phyloP scores from a whole-genome alignment of 768 basidiomycete genomes.

The Naematelia encephala region DNA sequence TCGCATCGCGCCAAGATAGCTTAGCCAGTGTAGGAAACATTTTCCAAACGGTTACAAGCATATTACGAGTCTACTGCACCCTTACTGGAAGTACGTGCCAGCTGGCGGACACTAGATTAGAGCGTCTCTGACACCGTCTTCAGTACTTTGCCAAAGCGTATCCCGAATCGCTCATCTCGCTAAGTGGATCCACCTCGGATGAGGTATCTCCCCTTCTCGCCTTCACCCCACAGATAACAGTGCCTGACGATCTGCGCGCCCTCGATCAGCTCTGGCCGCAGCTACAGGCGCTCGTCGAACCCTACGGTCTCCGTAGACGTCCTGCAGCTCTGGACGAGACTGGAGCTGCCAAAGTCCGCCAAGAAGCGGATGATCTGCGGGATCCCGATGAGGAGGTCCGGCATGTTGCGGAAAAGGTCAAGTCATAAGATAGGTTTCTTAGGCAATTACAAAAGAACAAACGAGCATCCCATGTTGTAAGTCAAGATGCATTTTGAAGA shows the following conservation, averaged over 20 bases:
- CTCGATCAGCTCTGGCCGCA: conserved; percentile 51
- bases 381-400: conserved; percentile 26
- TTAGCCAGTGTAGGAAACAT: conserved; percentile 40
- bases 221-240: conserved; percentile 2
- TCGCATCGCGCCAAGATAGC: not conserved
- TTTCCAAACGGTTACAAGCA: conserved; percentile 48
- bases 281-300: conserved; percentile 44
- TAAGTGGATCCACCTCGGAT: conserved; percentile 50
- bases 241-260: conserved; percentile 16
- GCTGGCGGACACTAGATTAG: not conserved
- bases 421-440: not conserved
- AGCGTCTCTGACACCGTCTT: not conserved
- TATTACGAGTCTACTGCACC: conserved; percentile 51
- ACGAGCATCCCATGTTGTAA: not conserved
- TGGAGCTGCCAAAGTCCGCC: conserved; percentile 33
- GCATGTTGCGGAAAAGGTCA: not conserved
- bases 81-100: conserved; percentile 40
- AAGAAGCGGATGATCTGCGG: conserved; percentile 45
- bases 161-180: conserved; percentile 41
- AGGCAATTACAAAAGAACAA: conserved; percentile 2
- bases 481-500: not conserved
- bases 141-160: conserved; percentile 48
- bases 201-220: conserved; percentile 45
- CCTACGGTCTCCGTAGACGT: conserved; percentile 35
- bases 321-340: conserved; percentile 16